These are phyloP conservation scores for Arthromyces matolae DNA, from an alignment of 768 basidiomycete species.

Conservation along the genomic window DNA sequence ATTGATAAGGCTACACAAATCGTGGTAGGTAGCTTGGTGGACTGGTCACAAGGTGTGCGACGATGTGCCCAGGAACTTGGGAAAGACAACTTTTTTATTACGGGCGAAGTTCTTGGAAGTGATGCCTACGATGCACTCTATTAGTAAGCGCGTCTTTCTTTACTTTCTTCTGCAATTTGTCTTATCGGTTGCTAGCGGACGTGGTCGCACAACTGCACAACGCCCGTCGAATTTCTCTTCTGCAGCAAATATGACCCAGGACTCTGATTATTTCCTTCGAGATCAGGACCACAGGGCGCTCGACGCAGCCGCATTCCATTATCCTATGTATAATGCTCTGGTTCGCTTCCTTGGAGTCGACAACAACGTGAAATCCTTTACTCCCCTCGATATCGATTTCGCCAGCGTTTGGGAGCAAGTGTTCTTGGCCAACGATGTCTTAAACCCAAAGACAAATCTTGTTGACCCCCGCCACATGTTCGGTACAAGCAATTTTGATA, in stretches of 20 bases:
- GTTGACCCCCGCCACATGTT: slow-evolving; percentile 88
- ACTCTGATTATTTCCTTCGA: slow-evolving; percentile 75
- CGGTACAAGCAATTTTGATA: slow-evolving; percentile 92
- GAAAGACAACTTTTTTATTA: slow-evolving; percentile 87
- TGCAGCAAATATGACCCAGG: slow-evolving; percentile 62
- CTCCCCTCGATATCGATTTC: slow-evolving; percentile 79
- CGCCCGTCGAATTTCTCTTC: slow-evolving; percentile 62
- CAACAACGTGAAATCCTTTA: slow-evolving; percentile 88
- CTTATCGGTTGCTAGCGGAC: slow-evolving; percentile 51
- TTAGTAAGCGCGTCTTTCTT: slow-evolving; percentile 60
- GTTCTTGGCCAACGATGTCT: slow-evolving; percentile 82
- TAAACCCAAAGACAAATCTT: slow-evolving; percentile 61
- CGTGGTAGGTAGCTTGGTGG: slow-evolving; percentile 73
- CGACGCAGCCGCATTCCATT: slow-evolving; percentile 87
- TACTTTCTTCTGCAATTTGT: not conserved
- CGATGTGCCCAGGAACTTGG: slow-evolving; percentile 66
- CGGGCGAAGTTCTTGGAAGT: slow-evolving; percentile 93
- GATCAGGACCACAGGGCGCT: slow-evolving; percentile 57
- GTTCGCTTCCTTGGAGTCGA: slow-evolving; percentile 93
- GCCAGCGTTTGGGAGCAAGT: slow-evolving; percentile 90
- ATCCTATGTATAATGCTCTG: slow-evolving; percentile 86
- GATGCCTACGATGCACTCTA: slow-evolving; percentile 87
- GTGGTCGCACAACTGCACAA: slow-evolving; percentile 78
- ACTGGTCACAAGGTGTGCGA: slow-evolving; percentile 73
- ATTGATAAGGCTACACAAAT: slow-evolving; percentile 94